Base-by-base conservation (phyloP, 2,329 filamentous ascomycete species). In the Colletotrichum endophyticum region DNA sequence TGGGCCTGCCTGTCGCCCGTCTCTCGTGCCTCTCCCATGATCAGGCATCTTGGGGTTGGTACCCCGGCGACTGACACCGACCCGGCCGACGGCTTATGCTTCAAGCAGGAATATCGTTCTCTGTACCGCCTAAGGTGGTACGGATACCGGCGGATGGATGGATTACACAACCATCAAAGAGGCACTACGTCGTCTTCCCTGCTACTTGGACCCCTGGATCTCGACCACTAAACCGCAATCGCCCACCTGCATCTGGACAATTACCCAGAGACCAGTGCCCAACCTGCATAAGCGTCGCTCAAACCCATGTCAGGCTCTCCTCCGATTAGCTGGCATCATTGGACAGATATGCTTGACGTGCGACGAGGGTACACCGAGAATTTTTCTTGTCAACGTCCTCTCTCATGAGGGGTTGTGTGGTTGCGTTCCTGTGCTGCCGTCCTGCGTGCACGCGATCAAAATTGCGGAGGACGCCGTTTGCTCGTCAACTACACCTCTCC, bases 251-350 rank as follows among this genome's bases (percentile, higher is more conserved):
- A 76, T 69, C 57, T 76, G 27, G 57, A 34, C 44, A 69, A 68
- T 57, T 76, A 69, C 64, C 70, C 70, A 73, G 73, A 66, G 32
- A 76, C 73, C 63, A 73, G 64, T 27, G 32, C 57, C 22, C 70
- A 76, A 76, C 74, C 74, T 74, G 74, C 74, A 76, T 76, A 76
- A 76, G 74, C 74, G 74, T 76, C 74, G 28, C 39, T 36, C 70
- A 76, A 34, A 74, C 22, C 74, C 74, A 62, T 73, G 49, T 53
- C 64, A 73, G 71, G 70, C 22, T 63, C 15, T 59, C 16, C 64
- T 74, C 71, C 74, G 70, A 74, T 76, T 74, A 64, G 74, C 64
- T 74, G 49, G 27, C 27, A 64, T 22, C 22, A 49, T 69, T 69
- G 64, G 61, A 72, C 69, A 70, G 62, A 61, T 36, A 27, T 63